These are phyloP conservation scores for Microdochium trichocladiopsis DNA, from an alignment of 2,329 filamentous ascomycete genomes.

Conservation along the genomic window DNA sequence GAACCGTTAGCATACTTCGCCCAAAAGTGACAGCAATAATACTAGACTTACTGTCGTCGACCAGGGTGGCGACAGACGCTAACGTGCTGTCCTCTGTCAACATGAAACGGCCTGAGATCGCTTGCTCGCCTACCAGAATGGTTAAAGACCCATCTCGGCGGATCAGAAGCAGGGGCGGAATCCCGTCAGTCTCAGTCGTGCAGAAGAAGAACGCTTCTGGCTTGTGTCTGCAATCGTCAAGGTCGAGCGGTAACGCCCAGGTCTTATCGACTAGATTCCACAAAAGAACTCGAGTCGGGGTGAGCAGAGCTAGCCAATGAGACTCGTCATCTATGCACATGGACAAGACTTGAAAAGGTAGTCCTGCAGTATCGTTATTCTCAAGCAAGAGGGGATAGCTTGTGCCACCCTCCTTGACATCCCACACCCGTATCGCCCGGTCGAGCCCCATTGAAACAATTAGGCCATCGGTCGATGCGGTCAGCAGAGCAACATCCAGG, in stretches of 20 bases:
- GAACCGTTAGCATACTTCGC: constrained; percentile 6
- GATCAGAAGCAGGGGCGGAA: constrained; percentile 51
- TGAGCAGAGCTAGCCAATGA: constrained; percentile 60
- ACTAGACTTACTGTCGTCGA: constrained; percentile 33
- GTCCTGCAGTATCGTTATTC: constrained; percentile 29
- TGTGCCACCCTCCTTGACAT: constrained; percentile 37
- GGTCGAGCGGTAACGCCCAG: constrained; percentile 47
- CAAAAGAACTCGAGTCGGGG: constrained; percentile 48
- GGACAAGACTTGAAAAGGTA: constrained; percentile 53
- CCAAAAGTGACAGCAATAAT: neutral
- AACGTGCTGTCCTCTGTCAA: constrained; percentile 30
- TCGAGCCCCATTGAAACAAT: constrained; percentile 67
- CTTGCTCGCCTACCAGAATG: constrained; percentile 44
- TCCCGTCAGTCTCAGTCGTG: constrained; percentile 23
- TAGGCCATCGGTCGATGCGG: constrained; percentile 54
- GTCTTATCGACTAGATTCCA: constrained; percentile 54
- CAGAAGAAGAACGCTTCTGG: constrained; percentile 60
- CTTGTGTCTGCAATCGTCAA: constrained; percentile 51
- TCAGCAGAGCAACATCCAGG: constrained; percentile 62
- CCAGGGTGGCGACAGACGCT: constrained; percentile 39
- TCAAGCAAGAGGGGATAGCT: constrained; percentile 32
- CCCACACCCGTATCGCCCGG: constrained; percentile 60
- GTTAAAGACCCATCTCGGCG: constrained; percentile 57
- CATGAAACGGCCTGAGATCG: constrained; percentile 30
- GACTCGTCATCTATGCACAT: constrained; percentile 59